These are phyloP conservation scores for Cryptococcus hybrid DNA, from an alignment of 1,284 basidiomycete species.

Conservation along the genomic window DNA sequence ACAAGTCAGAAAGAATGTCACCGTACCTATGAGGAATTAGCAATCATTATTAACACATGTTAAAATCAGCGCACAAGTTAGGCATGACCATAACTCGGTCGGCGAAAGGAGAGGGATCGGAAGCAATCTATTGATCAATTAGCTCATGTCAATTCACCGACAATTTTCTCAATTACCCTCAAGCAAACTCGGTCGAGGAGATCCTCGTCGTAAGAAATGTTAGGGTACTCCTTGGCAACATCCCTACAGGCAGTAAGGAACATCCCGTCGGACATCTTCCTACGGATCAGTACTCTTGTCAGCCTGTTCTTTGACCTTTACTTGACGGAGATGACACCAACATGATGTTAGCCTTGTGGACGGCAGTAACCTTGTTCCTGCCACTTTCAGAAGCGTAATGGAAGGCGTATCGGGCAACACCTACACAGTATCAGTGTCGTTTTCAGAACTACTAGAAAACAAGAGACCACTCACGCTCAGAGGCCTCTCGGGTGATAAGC, in stretches of 20 bases:
- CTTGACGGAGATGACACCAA: too few species aligned
- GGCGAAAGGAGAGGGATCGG: slow-evolving; percentile 89
- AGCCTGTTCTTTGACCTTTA: slow-evolving; percentile 10
- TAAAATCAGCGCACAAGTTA: slow-evolving; percentile 70
- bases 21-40: slow-evolving; percentile 43
- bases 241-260: slow-evolving; percentile 97
- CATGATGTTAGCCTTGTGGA: slow-evolving; percentile 99
- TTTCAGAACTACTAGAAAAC: not conserved
- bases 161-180: slow-evolving; percentile 57
- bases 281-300: slow-evolving; percentile 33
- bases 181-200: slow-evolving; percentile 95
- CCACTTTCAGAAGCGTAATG: slow-evolving; percentile 89
- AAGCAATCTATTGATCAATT: slow-evolving; percentile 62
- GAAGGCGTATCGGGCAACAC: slow-evolving; percentile 96
- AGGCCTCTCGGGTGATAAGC: slow-evolving; percentile 98
- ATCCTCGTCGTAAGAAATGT: slow-evolving; percentile 93
- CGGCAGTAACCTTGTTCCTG: slow-evolving; percentile 91
- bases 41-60: not conserved
- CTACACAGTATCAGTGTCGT: slow-evolving; percentile 1
- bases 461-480: slow-evolving; percentile 62
- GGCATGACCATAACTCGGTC: slow-evolving; percentile 99
- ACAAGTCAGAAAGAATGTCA: slow-evolving; percentile 99
- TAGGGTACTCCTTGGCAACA: slow-evolving; percentile 94
- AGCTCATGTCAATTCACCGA: not conserved
- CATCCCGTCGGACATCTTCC: slow-evolving; percentile 99